These are phyloP conservation scores for Acidomyces sp. DNA, from an alignment of 495 filamentous ascomycete genomes.

Conservation along the genomic window DNA sequence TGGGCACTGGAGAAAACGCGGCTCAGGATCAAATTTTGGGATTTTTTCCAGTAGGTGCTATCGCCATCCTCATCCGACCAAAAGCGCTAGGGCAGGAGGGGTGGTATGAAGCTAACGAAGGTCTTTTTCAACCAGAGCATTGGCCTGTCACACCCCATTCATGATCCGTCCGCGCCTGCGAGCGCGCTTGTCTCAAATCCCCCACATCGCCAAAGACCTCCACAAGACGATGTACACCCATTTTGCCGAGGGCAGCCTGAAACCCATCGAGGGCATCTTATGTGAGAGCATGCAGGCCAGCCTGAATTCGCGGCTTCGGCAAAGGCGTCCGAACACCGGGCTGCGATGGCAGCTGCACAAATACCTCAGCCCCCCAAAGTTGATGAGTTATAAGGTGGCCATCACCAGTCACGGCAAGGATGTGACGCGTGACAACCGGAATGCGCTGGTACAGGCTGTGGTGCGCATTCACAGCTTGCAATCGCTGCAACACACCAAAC, in stretches of 20 bases:
- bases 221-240: constrained; percentile 59
- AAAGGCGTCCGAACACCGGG: constrained; percentile 37
- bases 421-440: constrained; percentile 33
- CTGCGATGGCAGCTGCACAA: constrained; percentile 54
- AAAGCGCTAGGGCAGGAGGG: too few relatives aligned
- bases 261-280: constrained; percentile 45
- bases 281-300: constrained; percentile 43
- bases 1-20: constrained; percentile 16
- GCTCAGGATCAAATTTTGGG: constrained; percentile 6
- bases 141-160: too few relatives aligned
- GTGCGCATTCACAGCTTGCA: constrained; percentile 60
- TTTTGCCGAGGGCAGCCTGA: constrained; percentile 54
- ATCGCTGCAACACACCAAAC: constrained; percentile 20
- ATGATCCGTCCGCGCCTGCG: constrained; percentile 34
- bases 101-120: too few relatives aligned
- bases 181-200: constrained; percentile 31
- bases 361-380: constrained; percentile 45
- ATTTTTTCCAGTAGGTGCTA: constrained; percentile 7
- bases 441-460: constrained; percentile 54
- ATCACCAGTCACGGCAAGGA: constrained; percentile 30
- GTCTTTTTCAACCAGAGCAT: too few relatives aligned
- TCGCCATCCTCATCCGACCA: too few relatives aligned
- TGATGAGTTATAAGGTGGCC: constrained; percentile 47
- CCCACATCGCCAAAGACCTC: constrained; percentile 42
- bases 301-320: constrained; percentile 43